Evolutionary conservation across 495 filamentous ascomycete species (phyloP), one percentile per base, ranked within the genome.

Genomic region (Xylaria intraflava): DNA sequence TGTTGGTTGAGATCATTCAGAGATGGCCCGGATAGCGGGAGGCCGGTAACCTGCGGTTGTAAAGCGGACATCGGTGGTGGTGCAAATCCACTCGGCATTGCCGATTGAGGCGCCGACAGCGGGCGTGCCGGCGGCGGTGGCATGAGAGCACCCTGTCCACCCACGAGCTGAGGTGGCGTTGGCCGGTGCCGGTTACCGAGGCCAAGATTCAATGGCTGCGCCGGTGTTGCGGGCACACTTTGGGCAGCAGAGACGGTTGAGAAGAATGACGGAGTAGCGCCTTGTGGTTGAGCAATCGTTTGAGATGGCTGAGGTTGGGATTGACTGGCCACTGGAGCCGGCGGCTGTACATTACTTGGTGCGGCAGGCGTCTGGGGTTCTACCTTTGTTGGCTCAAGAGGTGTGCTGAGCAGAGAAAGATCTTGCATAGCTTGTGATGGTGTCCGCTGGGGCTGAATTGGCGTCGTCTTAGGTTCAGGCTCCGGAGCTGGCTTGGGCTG

Each of bases 81-180:
- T 7, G 81, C 79, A 62, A 95, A 92, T 2, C 76, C 76, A 65
- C 75, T 90, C 45, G 83, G 83, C 58, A 87, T 88, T 47, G 83
- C 83, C 30, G 89, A 86, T 65, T 92, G 89, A 20, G 93, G 93
- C 9, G 92, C 94, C 16, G 92, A 96, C 5, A 93, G 76, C 2
- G 93, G 87, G 45, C 93, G 79, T 42, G 80, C 81, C 20, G 90
- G 91, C 39, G 90, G 89, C 24, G 90, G 84, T 53, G 89, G 80
- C 51, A 90, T 69, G 20, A 76, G 73, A 11, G 85, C 80, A 9
- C 80, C 84, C 53, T 81, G 79, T 30, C 57, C 68, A 39, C 77
- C 77, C 54, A 78, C 74, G 47, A 69, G 73, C 56, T 82, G 85
- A 50, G 84, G 86, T 31, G 89, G 78, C 53, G 84, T 75, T 46